Evolutionary conservation across 1,284 basidiomycete genomes (phyloP).

Genomic region (Ustilago shanxiensis): DNA sequence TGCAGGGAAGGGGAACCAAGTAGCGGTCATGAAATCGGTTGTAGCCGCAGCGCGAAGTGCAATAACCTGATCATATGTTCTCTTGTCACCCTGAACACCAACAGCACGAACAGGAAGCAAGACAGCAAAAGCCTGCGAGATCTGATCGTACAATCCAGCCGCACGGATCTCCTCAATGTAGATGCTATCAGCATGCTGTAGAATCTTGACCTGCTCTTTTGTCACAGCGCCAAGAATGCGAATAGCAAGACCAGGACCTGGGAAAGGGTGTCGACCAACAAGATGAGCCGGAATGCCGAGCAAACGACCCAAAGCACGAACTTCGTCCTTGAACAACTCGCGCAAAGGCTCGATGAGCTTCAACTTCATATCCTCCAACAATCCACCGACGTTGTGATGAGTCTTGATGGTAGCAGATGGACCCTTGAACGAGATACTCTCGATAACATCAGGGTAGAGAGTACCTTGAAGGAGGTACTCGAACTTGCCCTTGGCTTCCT

Average conservation of each 20-base stretch:
- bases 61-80: slow-evolving; percentile 94
- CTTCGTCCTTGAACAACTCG: slow-evolving; percentile 99
- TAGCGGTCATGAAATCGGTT: slow-evolving; percentile 70
- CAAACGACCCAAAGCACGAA: slow-evolving; percentile 89
- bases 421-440: slow-evolving; percentile 99
- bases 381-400: slow-evolving; percentile 97
- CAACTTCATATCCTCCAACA: slow-evolving; percentile 97
- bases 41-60: slow-evolving; percentile 66
- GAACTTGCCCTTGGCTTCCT: slow-evolving; percentile 78
- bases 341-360: slow-evolving; percentile 98
- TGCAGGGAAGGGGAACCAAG: slow-evolving; percentile 85
- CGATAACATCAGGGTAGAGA: slow-evolving; percentile 98
- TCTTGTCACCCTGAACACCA: slow-evolving; percentile 95
- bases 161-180: slow-evolving; percentile 98
- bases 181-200: slow-evolving; percentile 95
- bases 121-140: slow-evolving; percentile 97
- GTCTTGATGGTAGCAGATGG: slow-evolving; percentile 99
- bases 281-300: slow-evolving; percentile 91
- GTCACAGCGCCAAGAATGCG: slow-evolving; percentile 96
- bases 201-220: slow-evolving; percentile 88
- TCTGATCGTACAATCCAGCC: slow-evolving; percentile 91
- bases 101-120: slow-evolving; percentile 96
- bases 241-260: slow-evolving; percentile 98
- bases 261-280: slow-evolving; percentile 98
- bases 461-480: slow-evolving; percentile 99